A percentile compares a stretch with the other conserved stretches of the same genome.
Conservation (phyloP, 352 stramenopile species). For the Globisporangium megalacanthum region DNA sequence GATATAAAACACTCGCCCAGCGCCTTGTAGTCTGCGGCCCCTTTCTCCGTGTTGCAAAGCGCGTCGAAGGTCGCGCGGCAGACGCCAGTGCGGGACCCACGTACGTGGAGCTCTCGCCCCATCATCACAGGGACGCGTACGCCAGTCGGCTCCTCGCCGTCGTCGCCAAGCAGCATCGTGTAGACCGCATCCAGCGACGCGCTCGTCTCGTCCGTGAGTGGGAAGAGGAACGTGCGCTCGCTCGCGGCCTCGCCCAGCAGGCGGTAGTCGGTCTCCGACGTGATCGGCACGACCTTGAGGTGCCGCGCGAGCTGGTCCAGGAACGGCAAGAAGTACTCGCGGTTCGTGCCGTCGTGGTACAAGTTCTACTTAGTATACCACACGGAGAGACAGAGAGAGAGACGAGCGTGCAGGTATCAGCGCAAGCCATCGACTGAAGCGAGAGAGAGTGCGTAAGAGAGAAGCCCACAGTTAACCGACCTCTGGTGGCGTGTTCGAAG, state of each 20-base stretch:
- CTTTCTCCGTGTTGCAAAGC: conserved; percentile 92
- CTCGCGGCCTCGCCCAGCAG: conserved; percentile 31
- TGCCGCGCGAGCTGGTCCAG: conserved; percentile 91
- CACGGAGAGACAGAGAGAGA: conserved; percentile 7
- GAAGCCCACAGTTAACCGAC: conserved; percentile 13
- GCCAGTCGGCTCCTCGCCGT: conserved; percentile 13
- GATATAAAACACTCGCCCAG: conserved; percentile 84
- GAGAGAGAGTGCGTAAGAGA: neutral
- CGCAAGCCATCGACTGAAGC: neutral
- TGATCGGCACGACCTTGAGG: conserved; percentile 72
- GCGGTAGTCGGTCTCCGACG: conserved; percentile 72
- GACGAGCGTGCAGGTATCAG: neutral
- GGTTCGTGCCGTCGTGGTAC: conserved; percentile 95
- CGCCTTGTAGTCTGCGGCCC: conserved; percentile 94
- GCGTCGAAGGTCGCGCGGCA: conserved; percentile 88
- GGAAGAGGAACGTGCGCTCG: conserved; percentile 50
- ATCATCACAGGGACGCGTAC: conserved; percentile 77
- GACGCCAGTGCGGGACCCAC: conserved; percentile 33
- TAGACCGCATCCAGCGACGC: conserved; percentile 42
- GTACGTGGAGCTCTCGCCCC: conserved; percentile 52
- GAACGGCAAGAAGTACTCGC: conserved; percentile 97
- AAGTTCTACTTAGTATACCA: conserved; percentile 68
- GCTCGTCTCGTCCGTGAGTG: conserved; percentile 28
- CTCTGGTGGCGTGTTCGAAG: conserved; percentile 88
- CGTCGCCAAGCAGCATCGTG: conserved; percentile 21